Base-by-base conservation (phyloP, 2,329 filamentous ascomycete species). In the Fusarium palustre region DNA sequence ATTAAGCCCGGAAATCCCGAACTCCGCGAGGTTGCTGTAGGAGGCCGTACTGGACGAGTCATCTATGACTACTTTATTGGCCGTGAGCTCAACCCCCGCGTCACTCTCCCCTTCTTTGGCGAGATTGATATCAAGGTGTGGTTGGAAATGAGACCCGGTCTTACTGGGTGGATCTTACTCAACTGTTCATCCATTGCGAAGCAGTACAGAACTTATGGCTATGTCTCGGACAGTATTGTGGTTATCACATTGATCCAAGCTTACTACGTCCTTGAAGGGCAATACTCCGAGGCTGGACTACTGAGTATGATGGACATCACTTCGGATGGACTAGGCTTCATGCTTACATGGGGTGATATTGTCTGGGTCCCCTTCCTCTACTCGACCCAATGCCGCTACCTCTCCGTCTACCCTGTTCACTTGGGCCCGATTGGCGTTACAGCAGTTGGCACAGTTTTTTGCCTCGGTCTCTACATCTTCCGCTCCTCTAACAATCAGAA, bases 61-160 rank as follows among this genome's bases (percentile, higher is more conserved):
- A 83, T 97, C 33, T 97, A 97, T 79, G 94, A 97, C 80, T 97
- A 93, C 87, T 97, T 93, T 80, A 97, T 97, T 68, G 94, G 94
- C n/a, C 92, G 94, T 22, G 94, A 97, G 78, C 89, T 97, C 58
- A 97, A 97, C 80, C 94, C 94, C 4, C 92, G 94, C 45, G 79
- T 96, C 59, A 88, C 85, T 0, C 80, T 97, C 18, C 93, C 93
- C 0, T 78, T 96, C 41, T 84, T 97, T 64, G 92, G 93, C 64
- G 91, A 93, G 66, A 84, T 97, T 55, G 94, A 97, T 74, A 91
- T 97, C 81, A 97, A 97, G 80, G 85, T 89, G 25, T 97, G 90
- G 80, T 91, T 92, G 78, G 94, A 97, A 79, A 86, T 97, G 77
- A 90, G 94, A 10, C 94, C 94, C 0, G 94, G 94, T 33, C 86